Base-by-base conservation (phyloP, 495 filamentous ascomycete genomes). In the Penicillium manginii region DNA sequence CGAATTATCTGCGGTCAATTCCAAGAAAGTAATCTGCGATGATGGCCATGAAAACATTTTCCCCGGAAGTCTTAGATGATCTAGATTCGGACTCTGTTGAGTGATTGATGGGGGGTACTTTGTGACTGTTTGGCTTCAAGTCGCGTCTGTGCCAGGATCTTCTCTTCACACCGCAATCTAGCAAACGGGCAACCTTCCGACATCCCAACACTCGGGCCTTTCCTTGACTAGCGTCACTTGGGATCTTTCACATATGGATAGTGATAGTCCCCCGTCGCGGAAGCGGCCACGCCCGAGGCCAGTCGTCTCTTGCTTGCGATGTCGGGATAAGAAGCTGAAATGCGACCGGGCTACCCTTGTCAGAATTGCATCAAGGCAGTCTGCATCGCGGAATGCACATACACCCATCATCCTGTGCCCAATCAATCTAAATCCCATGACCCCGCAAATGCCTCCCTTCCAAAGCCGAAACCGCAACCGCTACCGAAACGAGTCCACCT, bases 271-370 rank as follows among this genome's bases (percentile, higher is more conserved):
- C 18, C 40, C 39, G 14, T 35, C 55, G 12, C 68, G 68, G 12
- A 72, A 72, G 39, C 62, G 69, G 3, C 64, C 66, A 10, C 64
- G 69, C 35, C 35, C 35, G 2, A 12, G 35, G 4, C 69, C 66
- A 0, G 64, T 69, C 2, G 64, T 72, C 0, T 73, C 70, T 2
- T 73, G 70, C 50, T 58, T 70, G 35, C 65, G 67, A n/a, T 73
- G 70, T 56, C 47, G 70, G 39, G 61, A 67, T 23, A 70, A 70
- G 40, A 73, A 73, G 58, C 51, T 73, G 17, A 73, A 68, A 58
- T 73, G 70, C 57, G 67, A 73, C 48, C 65, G 70, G 0, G 47
- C 55, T 2, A 29, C 54, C n/a, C 70, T 6, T 73, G 70, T 33
- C 50, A 65, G 53, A 73, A 73, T 42, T 73, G 70, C 58, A 58